Conservation (phyloP, 768 basidiomycete genomes). For the Boletus rex-veris region DNA sequence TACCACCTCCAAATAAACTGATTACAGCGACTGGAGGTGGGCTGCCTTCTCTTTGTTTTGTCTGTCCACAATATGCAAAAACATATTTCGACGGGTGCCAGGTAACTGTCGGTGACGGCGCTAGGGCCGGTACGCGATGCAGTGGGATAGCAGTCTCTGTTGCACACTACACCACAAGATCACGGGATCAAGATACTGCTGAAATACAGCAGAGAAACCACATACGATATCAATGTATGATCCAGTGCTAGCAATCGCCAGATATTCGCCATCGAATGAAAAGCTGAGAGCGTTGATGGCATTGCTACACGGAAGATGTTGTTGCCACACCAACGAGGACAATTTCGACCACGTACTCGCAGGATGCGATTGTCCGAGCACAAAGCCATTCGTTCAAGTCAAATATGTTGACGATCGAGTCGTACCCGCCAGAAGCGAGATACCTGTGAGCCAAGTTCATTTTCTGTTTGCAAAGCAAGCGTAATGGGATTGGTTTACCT, state of each 20-base stretch:
- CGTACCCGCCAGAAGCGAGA: slow-evolving; percentile 74
- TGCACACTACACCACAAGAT: slow-evolving; percentile 51
- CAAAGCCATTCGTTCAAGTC: slow-evolving; percentile 81
- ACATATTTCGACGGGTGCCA: slow-evolving; percentile 83
- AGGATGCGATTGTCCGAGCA: slow-evolving; percentile 67
- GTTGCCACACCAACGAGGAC: not conserved
- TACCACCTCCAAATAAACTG: slow-evolving; percentile 64
- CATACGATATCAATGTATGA: slow-evolving; percentile 76
- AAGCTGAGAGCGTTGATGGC: slow-evolving; percentile 73
- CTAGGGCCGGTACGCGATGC: slow-evolving; percentile 72
- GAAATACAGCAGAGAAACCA: not conserved
- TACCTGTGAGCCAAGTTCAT: slow-evolving; percentile 43
- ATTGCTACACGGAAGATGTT: slow-evolving; percentile 42
- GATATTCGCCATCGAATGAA: slow-evolving; percentile 79
- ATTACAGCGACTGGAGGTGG: slow-evolving; percentile 65
- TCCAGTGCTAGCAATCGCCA: slow-evolving; percentile 72
- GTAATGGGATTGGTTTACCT: slow-evolving; percentile 36
- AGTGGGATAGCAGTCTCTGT: slow-evolving; percentile 72
- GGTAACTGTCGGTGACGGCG: slow-evolving; percentile 68
- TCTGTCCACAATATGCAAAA: slow-evolving; percentile 82
- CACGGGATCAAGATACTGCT: not conserved
- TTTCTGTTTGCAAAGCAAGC: not conserved
- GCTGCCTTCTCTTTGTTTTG: slow-evolving; percentile 59
- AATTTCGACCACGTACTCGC: slow-evolving; percentile 57
- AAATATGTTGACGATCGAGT: slow-evolving; percentile 81